Base-by-base conservation (phyloP, 306 rosid species). In the Cicer yamashitae region DNA sequence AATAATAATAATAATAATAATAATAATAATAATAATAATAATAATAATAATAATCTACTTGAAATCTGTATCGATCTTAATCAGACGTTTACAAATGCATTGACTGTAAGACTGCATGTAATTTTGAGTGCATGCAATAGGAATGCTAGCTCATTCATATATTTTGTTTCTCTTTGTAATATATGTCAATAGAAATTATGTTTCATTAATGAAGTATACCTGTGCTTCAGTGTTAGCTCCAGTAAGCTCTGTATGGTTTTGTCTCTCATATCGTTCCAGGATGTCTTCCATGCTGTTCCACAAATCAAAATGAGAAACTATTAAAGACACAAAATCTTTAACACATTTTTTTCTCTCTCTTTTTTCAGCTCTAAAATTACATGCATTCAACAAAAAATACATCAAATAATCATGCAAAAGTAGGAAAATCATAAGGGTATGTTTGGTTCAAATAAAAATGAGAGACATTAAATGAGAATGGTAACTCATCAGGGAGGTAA, bases 211-310 rank as follows among this genome's bases (percentile, higher is more conserved):
- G 52, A 75, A 52, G n/a, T 77, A 22, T 77, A 89, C 96, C 93
- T 88, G 87, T 18, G 87, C 20, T 70, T 89, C 89, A 62, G 79
- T 72, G 83, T 67, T 71, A 41, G 66, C 12, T 62, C 75, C 60
- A 15, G 46, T 67, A 44, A 71, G 88, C 52, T 62, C 79, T 54
- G 85, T 79, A 48, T 54, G 75, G 1, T 87, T 46, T 41, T 78
- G 81, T 67, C 91, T 86, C 45, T 90, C 97, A 46, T 94, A 90
- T 63, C 91, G 81, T 66, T 94, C 98, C 74, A 94, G 80, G 15
- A 87, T 82, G 43, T 50, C 79, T 45, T 88, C 94, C 91, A 94
- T 65, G 77, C 98, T 94, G 90, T 68, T 71, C 57, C 79, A 77
- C 76, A 66, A 68, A 12, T 48, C 51, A 79, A 77, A 59, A 25